Evolutionary conservation across 345 rosid species (phyloP).

Genomic region (Arabidopsis thaliana): TAIR10.1 NC_003074.8:18618501-18619000

Average conservation of each 20-base stretch:
- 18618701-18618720: constrained; percentile 16
- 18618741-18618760: constrained; percentile 23
- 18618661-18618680: neutral
- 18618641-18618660: neutral
- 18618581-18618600: constrained; percentile 87
- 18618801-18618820: constrained; percentile 27
- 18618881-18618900: neutral
- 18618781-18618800: constrained; percentile 22
- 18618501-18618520: constrained; percentile 76
- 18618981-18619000: neutral
- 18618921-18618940: neutral
- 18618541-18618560: constrained; percentile 77
- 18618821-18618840: neutral
- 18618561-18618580: constrained; percentile 69
- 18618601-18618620: constrained; percentile 79
- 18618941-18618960: neutral
- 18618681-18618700: neutral
- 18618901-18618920: neutral
- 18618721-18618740: constrained; percentile 15
- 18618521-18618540: constrained; percentile 78
- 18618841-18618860: constrained; percentile 11
- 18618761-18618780: constrained; percentile 22
- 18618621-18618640: constrained; percentile 65
- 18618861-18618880: neutral
- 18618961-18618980: neutral